Conservation (phyloP, 2,329 filamentous ascomycete species). For the Pezicula carpinea region DNA sequence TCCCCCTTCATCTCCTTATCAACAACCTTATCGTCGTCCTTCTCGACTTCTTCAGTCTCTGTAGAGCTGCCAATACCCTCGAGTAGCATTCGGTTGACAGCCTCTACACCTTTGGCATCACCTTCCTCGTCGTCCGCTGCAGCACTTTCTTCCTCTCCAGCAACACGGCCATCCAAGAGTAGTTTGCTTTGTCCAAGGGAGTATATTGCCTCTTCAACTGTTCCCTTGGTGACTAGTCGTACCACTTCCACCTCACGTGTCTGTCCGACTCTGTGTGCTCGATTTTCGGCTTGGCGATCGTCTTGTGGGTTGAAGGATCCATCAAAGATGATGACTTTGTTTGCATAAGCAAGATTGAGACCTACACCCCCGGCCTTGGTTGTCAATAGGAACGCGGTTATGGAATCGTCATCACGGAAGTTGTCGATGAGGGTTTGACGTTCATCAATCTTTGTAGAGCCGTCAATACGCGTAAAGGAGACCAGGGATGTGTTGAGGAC, state of each 20-base stretch:
- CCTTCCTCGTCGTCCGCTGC: slow-evolving; percentile 37
- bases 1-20: neutral
- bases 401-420: slow-evolving; percentile 70
- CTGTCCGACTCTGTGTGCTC: slow-evolving; percentile 92
- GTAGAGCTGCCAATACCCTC: slow-evolving; percentile 15
- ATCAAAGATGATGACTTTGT: slow-evolving; percentile 98
- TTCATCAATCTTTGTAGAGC: slow-evolving; percentile 73
- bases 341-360: slow-evolving; percentile 91
- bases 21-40: slow-evolving; percentile 3
- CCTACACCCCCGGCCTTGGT: slow-evolving; percentile 95
- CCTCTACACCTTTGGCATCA: slow-evolving; percentile 22
- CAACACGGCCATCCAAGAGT: slow-evolving; percentile 73
- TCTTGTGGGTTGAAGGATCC: slow-evolving; percentile 97
- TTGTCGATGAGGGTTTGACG: slow-evolving; percentile 85
- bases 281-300: slow-evolving; percentile 96
- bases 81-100: slow-evolving; percentile 24
- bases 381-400: slow-evolving; percentile 87
- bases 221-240: slow-evolving; percentile 71
- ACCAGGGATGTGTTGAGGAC: slow-evolving; percentile 72
- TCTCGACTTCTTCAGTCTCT: slow-evolving; percentile 6
- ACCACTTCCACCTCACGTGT: slow-evolving; percentile 87
- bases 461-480: slow-evolving; percentile 80
- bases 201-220: slow-evolving; percentile 91
- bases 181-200: slow-evolving; percentile 90
- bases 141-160: slow-evolving; percentile 48